These are phyloP conservation scores for Groenewaldozyma salmanticensis DNA, from an alignment of 805 yeast species.

Conservation along the genomic window DNA sequence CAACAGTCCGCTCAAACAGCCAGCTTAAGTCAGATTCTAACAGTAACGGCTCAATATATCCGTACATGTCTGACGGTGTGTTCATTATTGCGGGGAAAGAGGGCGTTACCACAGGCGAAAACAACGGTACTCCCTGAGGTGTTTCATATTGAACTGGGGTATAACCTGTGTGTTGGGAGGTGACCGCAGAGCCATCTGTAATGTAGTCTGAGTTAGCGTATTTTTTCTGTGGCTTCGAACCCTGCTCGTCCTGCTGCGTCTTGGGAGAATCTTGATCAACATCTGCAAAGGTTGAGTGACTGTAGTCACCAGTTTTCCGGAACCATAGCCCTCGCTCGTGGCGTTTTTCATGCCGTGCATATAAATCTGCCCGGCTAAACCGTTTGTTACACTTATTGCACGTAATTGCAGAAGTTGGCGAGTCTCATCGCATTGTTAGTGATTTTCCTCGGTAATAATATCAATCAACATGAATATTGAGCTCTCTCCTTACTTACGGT, in stretches of 20 bases:
- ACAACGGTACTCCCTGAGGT: neutral
- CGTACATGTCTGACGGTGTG: neutral
- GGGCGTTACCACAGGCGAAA: neutral
- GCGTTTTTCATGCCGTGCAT: conserved; percentile 38
- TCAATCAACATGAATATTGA: too few relatives aligned
- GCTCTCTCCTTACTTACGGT: conserved; percentile 7
- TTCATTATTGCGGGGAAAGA: neutral
- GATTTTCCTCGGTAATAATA: neutral
- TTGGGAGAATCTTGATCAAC: too few relatives aligned
- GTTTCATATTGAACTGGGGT: neutral
- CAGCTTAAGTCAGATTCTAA: conserved; percentile 20
- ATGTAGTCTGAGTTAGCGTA: neutral
- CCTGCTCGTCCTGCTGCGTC: neutral
- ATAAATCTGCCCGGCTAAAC: conserved; percentile 46
- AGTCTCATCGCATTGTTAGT: conserved; percentile 2
- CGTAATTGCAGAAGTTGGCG: conserved; percentile 12
- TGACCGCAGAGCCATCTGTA: neutral
- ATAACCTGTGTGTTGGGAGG: neutral
- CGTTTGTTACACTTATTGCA: conserved; percentile 33
- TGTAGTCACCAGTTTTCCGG: conserved; percentile 7
- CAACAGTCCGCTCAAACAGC: conserved; percentile 16
- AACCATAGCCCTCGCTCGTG: conserved; percentile 14
- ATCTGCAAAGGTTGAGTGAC: too few relatives aligned
- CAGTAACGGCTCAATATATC: conserved; percentile 6
- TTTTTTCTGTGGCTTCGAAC: neutral